phyloP scores from a whole-genome alignment of 805 yeast genomes.

The Candida suzukii region DNA sequence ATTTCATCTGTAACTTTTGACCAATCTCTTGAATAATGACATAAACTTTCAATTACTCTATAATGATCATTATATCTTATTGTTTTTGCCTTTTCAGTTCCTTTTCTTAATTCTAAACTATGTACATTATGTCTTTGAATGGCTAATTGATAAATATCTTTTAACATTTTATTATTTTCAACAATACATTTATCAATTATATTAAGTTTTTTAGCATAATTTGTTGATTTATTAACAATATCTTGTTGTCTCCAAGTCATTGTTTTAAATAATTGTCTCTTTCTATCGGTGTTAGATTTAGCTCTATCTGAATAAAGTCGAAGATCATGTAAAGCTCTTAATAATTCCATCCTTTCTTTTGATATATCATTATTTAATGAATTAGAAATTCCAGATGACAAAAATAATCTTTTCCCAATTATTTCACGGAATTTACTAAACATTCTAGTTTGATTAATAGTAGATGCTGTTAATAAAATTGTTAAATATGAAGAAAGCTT shows the following conservation, averaged over 20 bases:
- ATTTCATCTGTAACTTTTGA: constrained; percentile 42
- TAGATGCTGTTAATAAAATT: background rate
- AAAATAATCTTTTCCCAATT: background rate
- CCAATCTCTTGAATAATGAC: constrained; percentile 83
- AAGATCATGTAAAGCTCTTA: constrained; percentile 40
- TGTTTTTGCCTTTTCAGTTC: constrained; percentile 11
- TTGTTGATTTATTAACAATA: constrained; percentile 37
- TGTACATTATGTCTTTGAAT: constrained; percentile 30
- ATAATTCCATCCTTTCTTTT: constrained; percentile 20
- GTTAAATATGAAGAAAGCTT: background rate
- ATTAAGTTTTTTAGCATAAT: constrained; percentile 47
- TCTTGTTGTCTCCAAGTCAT: constrained; percentile 53
- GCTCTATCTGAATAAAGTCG: constrained; percentile 34
- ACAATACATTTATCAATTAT: constrained; percentile 39
- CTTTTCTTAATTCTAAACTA: constrained; percentile 35
- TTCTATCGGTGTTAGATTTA: constrained; percentile 36
- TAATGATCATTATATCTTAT: constrained; percentile 22
- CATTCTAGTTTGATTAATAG: constrained; percentile 11
- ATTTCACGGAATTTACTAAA: constrained; percentile 1
- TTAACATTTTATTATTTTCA: constrained; percentile 41
- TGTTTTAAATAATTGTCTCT: constrained; percentile 34
- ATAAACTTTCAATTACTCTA: constrained; percentile 59
- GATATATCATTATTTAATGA: constrained; percentile 14
- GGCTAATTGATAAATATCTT: constrained; percentile 34
- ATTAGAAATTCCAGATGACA: constrained; percentile 3